Evolutionary conservation across 106 monocot genomes (phyloP), one percentile per base, ranked within the genome.

Genomic region (Apostasia ramifera): DNA sequence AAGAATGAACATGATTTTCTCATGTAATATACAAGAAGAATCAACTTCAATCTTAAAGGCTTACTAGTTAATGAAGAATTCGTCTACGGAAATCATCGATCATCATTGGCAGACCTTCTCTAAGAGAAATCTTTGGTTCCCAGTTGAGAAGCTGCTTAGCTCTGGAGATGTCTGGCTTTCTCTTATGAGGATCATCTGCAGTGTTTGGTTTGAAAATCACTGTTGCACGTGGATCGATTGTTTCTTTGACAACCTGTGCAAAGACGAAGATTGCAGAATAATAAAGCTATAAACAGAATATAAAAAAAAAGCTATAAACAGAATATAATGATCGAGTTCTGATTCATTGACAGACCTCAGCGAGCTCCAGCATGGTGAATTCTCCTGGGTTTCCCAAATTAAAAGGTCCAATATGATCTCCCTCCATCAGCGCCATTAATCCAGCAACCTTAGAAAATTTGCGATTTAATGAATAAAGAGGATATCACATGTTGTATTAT

Each of bases 131-230:
- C 77, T 91, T 87, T 63, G 91, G 91, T 69, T 82, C 84, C 91
- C 86, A 91, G 40, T 78, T 84, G 55, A 87, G 77, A 44, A 86
- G 75, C 55, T 81, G 66, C 72, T 87, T 86, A 37, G 91, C 91
- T 75, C 79, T 86, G 57, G 79, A 71, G 40, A 91, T 91, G 46
- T 91, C 86, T 47, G 86, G 91, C 66, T 91, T 91, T 58, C 91
- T 78, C 77, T 63, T 91, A 47, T 86, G 91, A 38, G 91, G 91
- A 48, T 87, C 91, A 66, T 87, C 91, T 39, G 86, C 91, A 38
- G 91, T 91, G 38, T 91, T 91, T 46, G 73, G 51, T 80, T 76
- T 91, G 39, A 91, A 91, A 54, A 84, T 84, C 13, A 87, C 80
- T 8, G 77, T 82, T 11, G 86, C 86, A 46, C 66, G 71, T 13